Evolutionary conservation across 129 eudicot species (phyloP).

Genomic region (Flaveria trinervia): DNA sequence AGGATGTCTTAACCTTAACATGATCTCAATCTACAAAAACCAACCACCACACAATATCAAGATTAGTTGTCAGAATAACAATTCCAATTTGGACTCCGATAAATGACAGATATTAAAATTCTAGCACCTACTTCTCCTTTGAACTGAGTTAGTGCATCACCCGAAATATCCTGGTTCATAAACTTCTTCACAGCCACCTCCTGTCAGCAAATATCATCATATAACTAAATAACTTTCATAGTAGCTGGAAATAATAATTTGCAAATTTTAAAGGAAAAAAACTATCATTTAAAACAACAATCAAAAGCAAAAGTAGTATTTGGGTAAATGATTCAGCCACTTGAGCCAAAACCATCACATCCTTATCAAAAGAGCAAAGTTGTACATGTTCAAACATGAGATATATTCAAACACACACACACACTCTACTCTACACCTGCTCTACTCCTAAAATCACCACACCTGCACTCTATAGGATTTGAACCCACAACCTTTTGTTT

Average conservation of each 20-base stretch:
- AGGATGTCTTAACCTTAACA: slow-evolving; percentile 97
- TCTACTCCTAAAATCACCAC: no score
- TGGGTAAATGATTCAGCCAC: slow-evolving; percentile 24
- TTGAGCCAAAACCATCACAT: slow-evolving; percentile 15
- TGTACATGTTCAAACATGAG: background rate
- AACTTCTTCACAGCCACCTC: slow-evolving; percentile 98
- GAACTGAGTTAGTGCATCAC: slow-evolving; percentile 84
- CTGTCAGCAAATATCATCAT: slow-evolving; percentile 47
- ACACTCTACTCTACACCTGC: no score
- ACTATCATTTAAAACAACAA: slow-evolving; percentile 11
- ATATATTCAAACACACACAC: background rate
- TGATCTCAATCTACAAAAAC: slow-evolving; percentile 79
- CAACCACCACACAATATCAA: background rate
- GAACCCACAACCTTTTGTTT: no score
- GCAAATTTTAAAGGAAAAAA: background rate
- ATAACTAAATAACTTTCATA: background rate
- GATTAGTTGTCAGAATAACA: background rate
- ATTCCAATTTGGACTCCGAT: background rate
- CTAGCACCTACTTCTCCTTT: slow-evolving; percentile 72
- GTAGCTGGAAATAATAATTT: background rate
- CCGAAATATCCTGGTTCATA: slow-evolving; percentile 86
- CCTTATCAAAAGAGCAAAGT: background rate
- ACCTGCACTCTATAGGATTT: no score
- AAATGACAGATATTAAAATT: slow-evolving; percentile 18
- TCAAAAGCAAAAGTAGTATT: background rate